Conservation (phyloP, 257 asterid species). For the Nemophila menziesii region DNA sequence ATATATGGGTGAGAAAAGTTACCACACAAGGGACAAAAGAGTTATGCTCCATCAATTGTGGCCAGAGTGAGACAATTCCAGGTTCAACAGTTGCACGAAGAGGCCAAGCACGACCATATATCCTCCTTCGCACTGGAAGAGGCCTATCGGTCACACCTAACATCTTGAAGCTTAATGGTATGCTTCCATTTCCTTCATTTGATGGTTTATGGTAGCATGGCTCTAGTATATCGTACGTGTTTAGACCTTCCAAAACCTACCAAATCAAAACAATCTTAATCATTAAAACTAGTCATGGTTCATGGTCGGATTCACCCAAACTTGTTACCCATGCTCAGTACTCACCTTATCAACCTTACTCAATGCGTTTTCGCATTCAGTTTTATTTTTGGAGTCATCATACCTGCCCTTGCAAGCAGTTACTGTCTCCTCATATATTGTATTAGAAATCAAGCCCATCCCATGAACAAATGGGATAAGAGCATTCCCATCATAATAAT, state of each 20-base stretch:
- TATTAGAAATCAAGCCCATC: constrained; percentile 37
- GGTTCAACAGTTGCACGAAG: constrained; percentile 37
- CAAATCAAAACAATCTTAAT: background rate
- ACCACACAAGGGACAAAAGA: constrained; percentile 32
- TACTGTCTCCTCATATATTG: constrained; percentile 29
- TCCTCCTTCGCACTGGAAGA: constrained; percentile 38
- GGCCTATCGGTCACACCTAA: constrained; percentile 39
- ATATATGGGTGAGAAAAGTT: no score
- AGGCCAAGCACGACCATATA: constrained; percentile 61
- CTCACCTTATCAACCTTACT: constrained; percentile 7
- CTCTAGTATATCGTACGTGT: constrained; percentile 35
- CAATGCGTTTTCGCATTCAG: constrained; percentile 15
- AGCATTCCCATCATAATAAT: constrained; percentile 36
- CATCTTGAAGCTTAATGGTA: constrained; percentile 40
- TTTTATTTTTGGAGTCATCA: background rate
- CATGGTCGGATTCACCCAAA: no score
- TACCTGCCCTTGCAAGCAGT: constrained; percentile 25
- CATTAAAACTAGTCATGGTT: no score
- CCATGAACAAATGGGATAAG: constrained; percentile 40
- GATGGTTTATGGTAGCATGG: constrained; percentile 33
- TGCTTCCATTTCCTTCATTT: constrained; percentile 10
- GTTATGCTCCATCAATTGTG: constrained; percentile 18
- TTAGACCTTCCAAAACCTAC: constrained; percentile 28
- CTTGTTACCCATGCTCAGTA: no score
- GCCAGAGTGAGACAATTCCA: constrained; percentile 38